These are phyloP conservation scores for Alternaria sp. DNA, from an alignment of 2,329 filamentous ascomycete species.

Conservation along the genomic window DNA sequence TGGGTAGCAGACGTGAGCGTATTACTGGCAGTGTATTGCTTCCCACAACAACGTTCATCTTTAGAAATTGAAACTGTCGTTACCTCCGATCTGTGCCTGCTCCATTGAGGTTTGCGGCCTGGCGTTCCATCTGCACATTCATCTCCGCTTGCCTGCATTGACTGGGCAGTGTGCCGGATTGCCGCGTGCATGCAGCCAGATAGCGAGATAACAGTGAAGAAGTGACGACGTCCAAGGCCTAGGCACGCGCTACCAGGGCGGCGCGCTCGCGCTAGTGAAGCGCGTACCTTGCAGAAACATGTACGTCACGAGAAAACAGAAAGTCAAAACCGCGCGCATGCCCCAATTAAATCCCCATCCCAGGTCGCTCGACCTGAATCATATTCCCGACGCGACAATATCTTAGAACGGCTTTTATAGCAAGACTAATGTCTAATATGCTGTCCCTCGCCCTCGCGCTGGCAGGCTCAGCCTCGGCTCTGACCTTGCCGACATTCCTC, in stretches of 20 bases:
- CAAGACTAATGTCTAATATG: slow-evolving; percentile 8
- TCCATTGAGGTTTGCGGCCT: neutral
- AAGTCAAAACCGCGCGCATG: slow-evolving; percentile 10
- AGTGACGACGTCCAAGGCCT: slow-evolving; percentile 7
- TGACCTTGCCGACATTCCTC: slow-evolving; percentile 20
- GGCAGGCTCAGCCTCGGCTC: slow-evolving; percentile 27
- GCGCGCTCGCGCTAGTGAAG: slow-evolving; percentile 9
- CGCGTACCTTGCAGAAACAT: slow-evolving; percentile 1
- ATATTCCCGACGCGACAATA: neutral
- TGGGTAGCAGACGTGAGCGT: neutral
- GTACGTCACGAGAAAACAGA: slow-evolving; percentile 11
- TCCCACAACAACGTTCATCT: neutral
- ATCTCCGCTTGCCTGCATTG: neutral
- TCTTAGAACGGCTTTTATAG: neutral
- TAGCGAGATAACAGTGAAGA: neutral
- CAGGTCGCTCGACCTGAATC: neutral
- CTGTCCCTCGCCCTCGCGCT: slow-evolving; percentile 25
- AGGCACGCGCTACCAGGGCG: neutral
- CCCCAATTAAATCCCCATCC: neutral
- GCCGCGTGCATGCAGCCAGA: neutral
- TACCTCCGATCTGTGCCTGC: neutral
- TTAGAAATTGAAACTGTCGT: slow-evolving; percentile 1
- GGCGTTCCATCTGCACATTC: neutral
- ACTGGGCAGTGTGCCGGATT: neutral
- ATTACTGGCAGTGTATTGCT: neutral